A percentile compares a stretch with the other conserved stretches of the same genome.
Evolutionary conservation across 768 basidiomycete genomes (phyloP).

Genomic region (Boletellus sp.): DNA sequence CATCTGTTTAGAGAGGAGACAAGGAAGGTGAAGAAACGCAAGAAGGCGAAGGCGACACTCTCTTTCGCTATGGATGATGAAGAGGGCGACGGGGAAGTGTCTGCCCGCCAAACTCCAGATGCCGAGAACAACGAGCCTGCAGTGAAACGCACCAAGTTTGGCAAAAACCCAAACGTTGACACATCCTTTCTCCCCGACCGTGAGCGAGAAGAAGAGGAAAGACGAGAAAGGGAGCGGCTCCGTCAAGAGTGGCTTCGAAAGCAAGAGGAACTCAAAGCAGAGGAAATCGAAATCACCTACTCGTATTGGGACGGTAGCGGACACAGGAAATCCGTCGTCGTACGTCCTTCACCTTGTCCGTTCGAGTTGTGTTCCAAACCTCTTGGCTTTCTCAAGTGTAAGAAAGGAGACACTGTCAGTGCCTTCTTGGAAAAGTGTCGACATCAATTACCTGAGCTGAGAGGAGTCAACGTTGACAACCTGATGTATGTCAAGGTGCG

Average conservation of each 20-base stretch:
- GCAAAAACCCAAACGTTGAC: slow-evolving; percentile 95
- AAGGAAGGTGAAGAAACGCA: slow-evolving; percentile 88
- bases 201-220: slow-evolving; percentile 92
- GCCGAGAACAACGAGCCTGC: slow-evolving; percentile 44
- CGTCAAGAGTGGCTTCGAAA: slow-evolving; percentile 82
- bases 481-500: slow-evolving; percentile 96
- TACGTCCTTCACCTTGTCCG: slow-evolving; percentile 38
- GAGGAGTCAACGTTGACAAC: slow-evolving; percentile 90
- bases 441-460: slow-evolving; percentile 86
- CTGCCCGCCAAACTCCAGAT: slow-evolving; percentile 37
- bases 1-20: slow-evolving; percentile 81
- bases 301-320: slow-evolving; percentile 99
- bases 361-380: background rate
- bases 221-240: slow-evolving; percentile 82
- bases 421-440: slow-evolving; percentile 91
- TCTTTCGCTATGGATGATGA: slow-evolving; percentile 91
- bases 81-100: slow-evolving; percentile 44
- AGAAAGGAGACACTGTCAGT: slow-evolving; percentile 90
- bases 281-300: slow-evolving; percentile 87
- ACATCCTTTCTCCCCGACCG: slow-evolving; percentile 98
- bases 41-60: slow-evolving; percentile 85
- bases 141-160: slow-evolving; percentile 71
- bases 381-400: slow-evolving; percentile 57
- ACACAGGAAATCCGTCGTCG: slow-evolving; percentile 86
- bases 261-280: slow-evolving; percentile 65